These are phyloP conservation scores for Musa beccarii DNA, from an alignment of 176 grass and related monocot genomes.

Conservation along the genomic window DNA sequence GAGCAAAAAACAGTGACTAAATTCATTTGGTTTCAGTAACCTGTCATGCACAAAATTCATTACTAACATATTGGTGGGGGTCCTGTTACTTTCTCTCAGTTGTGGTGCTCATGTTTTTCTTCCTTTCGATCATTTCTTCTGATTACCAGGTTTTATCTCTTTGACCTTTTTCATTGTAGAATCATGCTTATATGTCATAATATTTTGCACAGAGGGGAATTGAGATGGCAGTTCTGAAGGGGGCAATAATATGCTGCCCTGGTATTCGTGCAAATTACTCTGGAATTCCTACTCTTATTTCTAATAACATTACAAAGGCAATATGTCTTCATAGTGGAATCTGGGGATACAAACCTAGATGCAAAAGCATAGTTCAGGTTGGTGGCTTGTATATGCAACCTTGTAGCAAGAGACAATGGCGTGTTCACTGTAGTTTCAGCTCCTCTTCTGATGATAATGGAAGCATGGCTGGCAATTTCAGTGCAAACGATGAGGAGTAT, in stretches of 20 bases:
- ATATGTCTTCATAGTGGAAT: slow-evolving; percentile 37
- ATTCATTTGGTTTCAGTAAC: too few species aligned
- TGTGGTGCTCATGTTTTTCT: too few species aligned
- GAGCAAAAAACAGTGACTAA: too few species aligned
- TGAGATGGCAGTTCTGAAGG: slow-evolving; percentile 50
- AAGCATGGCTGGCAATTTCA: slow-evolving; percentile 67
- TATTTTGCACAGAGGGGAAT: background rate
- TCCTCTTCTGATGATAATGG: slow-evolving; percentile 80
- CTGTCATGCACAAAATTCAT: too few species aligned
- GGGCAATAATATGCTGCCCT: slow-evolving; percentile 44
- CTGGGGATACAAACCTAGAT: slow-evolving; percentile 38
- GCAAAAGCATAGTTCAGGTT: slow-evolving; percentile 33
- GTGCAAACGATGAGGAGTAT: slow-evolving; percentile 77
- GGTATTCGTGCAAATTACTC: slow-evolving; percentile 35
- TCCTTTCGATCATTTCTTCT: background rate
- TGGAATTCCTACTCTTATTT: slow-evolving; percentile 31
- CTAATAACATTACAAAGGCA: slow-evolving; percentile 36
- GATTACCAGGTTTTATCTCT: background rate
- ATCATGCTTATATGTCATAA: background rate
- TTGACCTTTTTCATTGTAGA: background rate
- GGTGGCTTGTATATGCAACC: slow-evolving; percentile 27
- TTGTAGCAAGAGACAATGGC: slow-evolving; percentile 16
- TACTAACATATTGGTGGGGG: too few species aligned
- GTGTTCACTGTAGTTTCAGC: slow-evolving; percentile 53
- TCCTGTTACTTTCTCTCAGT: too few species aligned